Base-by-base conservation (phyloP, 805 yeast species). In the Kodamaea fukazawae region DNA sequence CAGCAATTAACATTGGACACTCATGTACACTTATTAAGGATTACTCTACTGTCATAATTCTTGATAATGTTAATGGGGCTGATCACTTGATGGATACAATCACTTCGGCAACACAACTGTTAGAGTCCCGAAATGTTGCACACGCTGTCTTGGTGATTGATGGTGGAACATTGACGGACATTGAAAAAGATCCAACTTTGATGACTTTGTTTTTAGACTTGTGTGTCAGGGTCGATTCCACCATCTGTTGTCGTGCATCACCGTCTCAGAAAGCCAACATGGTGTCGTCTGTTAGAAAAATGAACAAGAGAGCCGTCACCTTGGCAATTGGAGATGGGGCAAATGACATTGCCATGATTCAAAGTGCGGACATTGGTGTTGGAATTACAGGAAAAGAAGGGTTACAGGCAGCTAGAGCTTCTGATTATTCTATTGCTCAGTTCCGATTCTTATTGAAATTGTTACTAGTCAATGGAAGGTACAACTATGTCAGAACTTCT, bases 271-370 rank as follows among this genome's bases (percentile, higher is more conserved):
- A 93, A 65, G 96, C 98, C 1, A 69, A 76, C 20, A 81, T 93
- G 86, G 98, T 93, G 2, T 62, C 78, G 18, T 73, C 81, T 25
- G 88, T 95, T n/a, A 73, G 98, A 37, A 67, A 73, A n/a, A 65
- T 82, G 42, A 75, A 83, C 51, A 80, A 73, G 36, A 64, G 65
- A 2, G 74, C 86, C 29, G 96, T 93, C 4, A 88, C 97, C 0
- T 71, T 93, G 45, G 99, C 99, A 0, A 86, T 93, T 57, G 99
- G 99, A 6, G 99, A 93, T 65, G 99, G 99, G 48, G 99, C 99
- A 2, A 93, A 93, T 58, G 99, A 93, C 62, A 90, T 93, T 57
- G 98, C 99, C 1, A 93, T 93, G 99, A 93, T 93, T 46, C 97
- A 93, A 65, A 84, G 95, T 55, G 99, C 99, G 0, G 98, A 93